Conservation (phyloP, 352 stramenopile genomes). For the Pythium brassicae region DNA sequence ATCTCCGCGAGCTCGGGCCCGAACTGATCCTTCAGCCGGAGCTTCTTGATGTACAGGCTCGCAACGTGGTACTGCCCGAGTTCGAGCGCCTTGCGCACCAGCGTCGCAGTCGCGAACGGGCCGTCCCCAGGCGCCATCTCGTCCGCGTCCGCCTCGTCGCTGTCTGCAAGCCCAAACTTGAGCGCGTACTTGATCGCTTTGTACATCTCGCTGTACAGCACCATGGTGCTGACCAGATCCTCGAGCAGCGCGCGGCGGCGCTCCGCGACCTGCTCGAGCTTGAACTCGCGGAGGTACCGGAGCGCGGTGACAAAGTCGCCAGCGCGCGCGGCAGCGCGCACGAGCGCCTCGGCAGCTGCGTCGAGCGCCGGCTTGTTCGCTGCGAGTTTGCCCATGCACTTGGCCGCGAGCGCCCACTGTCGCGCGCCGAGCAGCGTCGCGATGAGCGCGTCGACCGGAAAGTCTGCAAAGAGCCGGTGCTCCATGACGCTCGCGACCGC, state of each 20-base stretch:
- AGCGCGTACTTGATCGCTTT: conserved; percentile 88
- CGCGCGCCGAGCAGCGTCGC: conserved; percentile 60
- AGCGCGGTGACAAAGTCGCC: conserved; percentile 72
- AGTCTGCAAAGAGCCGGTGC: conserved; percentile 63
- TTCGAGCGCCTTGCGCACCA: conserved; percentile 62
- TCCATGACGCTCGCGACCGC: conserved; percentile 74
- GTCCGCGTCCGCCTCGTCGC: conserved; percentile 16
- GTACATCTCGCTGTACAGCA: conserved; percentile 75
- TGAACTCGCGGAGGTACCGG: conserved; percentile 74
- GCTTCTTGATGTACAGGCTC: conserved; percentile 74
- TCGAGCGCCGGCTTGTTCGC: conserved; percentile 41
- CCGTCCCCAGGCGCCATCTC: conserved; percentile 30
- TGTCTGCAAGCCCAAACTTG: conserved; percentile 66
- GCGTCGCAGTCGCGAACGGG: conserved; percentile 19
- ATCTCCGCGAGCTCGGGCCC: conserved; percentile 53
- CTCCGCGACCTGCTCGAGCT: conserved; percentile 48
- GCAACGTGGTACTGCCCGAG: conserved; percentile 72
- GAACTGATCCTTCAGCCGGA: conserved; percentile 65
- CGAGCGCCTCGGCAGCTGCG: conserved; percentile 39
- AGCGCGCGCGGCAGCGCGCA: conserved; percentile 46
- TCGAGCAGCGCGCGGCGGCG: conserved; percentile 26
- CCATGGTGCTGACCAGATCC: conserved; percentile 62
- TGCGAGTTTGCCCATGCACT: conserved; percentile 79
- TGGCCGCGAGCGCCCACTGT: conserved; percentile 67
- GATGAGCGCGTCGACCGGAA: conserved; percentile 59